These are phyloP conservation scores for Kwoniella botswanensis DNA, from an alignment of 768 basidiomycete genomes.

Conservation along the genomic window DNA sequence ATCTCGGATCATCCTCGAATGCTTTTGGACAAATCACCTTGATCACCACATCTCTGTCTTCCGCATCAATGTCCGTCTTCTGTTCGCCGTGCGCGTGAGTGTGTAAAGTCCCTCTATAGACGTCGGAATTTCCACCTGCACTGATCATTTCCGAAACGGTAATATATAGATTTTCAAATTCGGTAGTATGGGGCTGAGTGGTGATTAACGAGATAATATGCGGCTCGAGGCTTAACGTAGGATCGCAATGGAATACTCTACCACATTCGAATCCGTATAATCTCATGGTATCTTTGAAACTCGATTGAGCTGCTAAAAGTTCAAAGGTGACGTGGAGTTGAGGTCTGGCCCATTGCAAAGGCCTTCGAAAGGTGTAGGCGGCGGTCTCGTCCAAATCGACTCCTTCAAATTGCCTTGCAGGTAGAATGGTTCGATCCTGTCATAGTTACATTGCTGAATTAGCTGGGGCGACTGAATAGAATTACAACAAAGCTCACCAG, in stretches of 20 bases:
- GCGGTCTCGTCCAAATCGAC: not conserved
- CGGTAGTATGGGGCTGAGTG: not conserved
- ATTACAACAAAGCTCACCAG: not conserved
- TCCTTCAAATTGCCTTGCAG: not conserved
- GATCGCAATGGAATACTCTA: not conserved
- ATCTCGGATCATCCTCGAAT: constrained; percentile 6
- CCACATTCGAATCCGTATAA: not conserved
- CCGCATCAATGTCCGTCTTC: too few relatives aligned
- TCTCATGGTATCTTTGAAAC: not conserved
- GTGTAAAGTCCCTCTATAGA: constrained; percentile 3
- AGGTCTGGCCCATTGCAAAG: constrained; percentile 10
- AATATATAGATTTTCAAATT: not conserved
- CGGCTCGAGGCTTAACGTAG: not conserved
- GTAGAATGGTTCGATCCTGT: not conserved
- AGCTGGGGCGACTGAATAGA: not conserved
- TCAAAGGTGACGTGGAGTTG: not conserved
- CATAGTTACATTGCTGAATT: not conserved
- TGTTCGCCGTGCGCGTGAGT: not conserved
- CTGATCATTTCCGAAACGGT: not conserved
- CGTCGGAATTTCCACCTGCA: not conserved
- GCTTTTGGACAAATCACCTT: constrained; percentile 5
- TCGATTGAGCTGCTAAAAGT: not conserved
- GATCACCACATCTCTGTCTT: not conserved
- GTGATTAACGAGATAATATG: constrained; percentile 1
- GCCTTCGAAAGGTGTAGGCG: not conserved